Percentiles rank a stretch among this genome's conserved stretches.
These are phyloP conservation scores for Curvularia lunata DNA, from an alignment of 2,329 filamentous ascomycete species.

Conservation along the genomic window DNA sequence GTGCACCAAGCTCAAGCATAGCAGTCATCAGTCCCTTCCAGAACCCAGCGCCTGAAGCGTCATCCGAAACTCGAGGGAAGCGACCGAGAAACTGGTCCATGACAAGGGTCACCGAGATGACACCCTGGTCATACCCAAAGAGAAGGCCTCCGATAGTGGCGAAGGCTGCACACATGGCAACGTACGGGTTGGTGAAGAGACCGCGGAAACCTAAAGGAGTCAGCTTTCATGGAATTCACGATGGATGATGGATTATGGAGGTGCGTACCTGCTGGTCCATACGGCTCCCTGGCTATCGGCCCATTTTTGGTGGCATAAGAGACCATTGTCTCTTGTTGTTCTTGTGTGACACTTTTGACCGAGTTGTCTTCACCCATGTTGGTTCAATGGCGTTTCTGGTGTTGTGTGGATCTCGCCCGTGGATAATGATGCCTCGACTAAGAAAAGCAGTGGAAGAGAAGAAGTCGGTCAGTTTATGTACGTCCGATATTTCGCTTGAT, in stretches of 20 bases:
- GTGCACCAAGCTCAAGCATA: slow-evolving; percentile 62
- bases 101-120: slow-evolving; percentile 56
- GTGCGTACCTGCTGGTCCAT: slow-evolving; percentile 41
- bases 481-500: slow-evolving; percentile 10
- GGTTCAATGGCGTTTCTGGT: slow-evolving; percentile 7
- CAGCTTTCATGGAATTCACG: not conserved
- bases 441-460: not conserved
- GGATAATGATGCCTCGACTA: not conserved
- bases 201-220: slow-evolving; percentile 52
- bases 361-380: slow-evolving; percentile 25
- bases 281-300: slow-evolving; percentile 34
- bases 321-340: slow-evolving; percentile 31
- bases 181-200: slow-evolving; percentile 57
- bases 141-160: slow-evolving; percentile 59
- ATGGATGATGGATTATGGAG: not conserved
- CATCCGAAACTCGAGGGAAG: slow-evolving; percentile 54
- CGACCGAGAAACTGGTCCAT: slow-evolving; percentile 59
- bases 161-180: slow-evolving; percentile 59
- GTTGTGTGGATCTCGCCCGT: slow-evolving; percentile 6
- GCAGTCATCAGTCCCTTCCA: slow-evolving; percentile 58
- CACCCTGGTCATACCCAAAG: slow-evolving; percentile 59
- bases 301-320: slow-evolving; percentile 23
- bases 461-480: slow-evolving; percentile 10
- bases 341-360: slow-evolving; percentile 27
- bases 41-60: slow-evolving; percentile 53